phyloP scores from a whole-genome alignment of 2,329 filamentous ascomycete genomes.

The Didymella glomerata region DNA sequence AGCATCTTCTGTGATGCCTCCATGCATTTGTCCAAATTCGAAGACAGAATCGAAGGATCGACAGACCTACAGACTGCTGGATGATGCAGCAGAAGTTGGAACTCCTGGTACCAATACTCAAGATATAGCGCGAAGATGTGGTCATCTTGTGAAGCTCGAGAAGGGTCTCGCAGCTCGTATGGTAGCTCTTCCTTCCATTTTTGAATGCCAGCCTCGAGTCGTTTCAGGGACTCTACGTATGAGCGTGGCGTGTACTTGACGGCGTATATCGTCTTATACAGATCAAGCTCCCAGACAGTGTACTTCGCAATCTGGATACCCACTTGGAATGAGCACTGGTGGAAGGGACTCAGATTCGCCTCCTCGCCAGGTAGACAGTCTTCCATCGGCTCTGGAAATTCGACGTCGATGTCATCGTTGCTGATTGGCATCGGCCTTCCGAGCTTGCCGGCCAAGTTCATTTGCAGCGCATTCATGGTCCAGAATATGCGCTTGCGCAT shows the following conservation, averaged over 20 bases:
- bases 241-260: constrained; percentile 68
- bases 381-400: constrained; percentile 74
- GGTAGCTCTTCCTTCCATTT: constrained; percentile 72
- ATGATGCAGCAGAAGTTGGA: constrained; percentile 62
- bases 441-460: constrained; percentile 76
- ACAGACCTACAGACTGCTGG: constrained; percentile 60
- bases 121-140: constrained; percentile 60
- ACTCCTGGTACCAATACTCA: constrained; percentile 59
- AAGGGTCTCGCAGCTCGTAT: constrained; percentile 62
- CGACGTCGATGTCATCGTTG: constrained; percentile 79
- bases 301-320: constrained; percentile 73
- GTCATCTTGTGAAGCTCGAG: constrained; percentile 56
- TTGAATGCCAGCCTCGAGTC: constrained; percentile 70
- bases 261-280: constrained; percentile 80
- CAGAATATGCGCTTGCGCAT: constrained; percentile 82
- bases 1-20: constrained; percentile 72
- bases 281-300: constrained; percentile 72
- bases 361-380: constrained; percentile 75
- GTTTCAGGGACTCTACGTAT: constrained; percentile 70
- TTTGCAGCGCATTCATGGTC: constrained; percentile 71
- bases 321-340: constrained; percentile 72
- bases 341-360: constrained; percentile 48
- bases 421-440: constrained; percentile 79
- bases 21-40: constrained; percentile 66
- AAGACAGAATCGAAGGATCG: constrained; percentile 68